Percentiles rank a stretch among this genome's conserved stretches.
phyloP scores from a whole-genome alignment of 208 protist genomes.

The Trypanosoma theileri region DNA sequence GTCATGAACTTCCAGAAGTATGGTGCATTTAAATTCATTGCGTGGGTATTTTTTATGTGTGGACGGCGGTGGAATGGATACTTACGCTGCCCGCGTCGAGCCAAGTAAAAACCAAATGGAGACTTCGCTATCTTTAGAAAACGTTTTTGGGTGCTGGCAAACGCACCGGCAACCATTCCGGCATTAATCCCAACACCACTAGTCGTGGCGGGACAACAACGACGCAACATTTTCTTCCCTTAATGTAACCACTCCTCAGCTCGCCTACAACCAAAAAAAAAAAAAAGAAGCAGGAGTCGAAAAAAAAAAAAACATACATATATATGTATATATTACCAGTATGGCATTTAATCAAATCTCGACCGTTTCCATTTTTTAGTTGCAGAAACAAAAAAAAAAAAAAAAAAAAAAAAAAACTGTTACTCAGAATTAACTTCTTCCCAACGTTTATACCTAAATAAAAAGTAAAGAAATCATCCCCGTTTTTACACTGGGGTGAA shows the following conservation, averaged over 20 bases:
- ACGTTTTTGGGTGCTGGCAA: conserved; percentile 49
- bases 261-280: not conserved
- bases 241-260: not conserved
- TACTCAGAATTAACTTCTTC: no score
- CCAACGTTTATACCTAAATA: no score
- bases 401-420: no score
- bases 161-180: conserved; percentile 2
- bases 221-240: conserved; percentile 15
- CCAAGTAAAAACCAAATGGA: conserved; percentile 87
- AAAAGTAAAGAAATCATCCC: conserved; percentile 5
- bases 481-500: not conserved
- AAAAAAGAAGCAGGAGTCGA: not conserved
- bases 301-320: conserved; percentile 3
- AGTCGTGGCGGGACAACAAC: conserved; percentile 11
- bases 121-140: conserved; percentile 90
- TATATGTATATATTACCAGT: not conserved
- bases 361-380: no score
- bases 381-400: no score
- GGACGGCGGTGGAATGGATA: conserved; percentile 80
- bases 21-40: conserved; percentile 85
- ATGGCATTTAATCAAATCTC: not conserved
- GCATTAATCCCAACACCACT: not conserved
- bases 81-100: conserved; percentile 75
- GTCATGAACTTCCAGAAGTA: conserved; percentile 91
- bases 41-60: conserved; percentile 82